Evolutionary conservation across 2,329 filamentous ascomycete genomes (phyloP), one percentile per base, ranked within the genome.

Genomic region (Cladosporium sp.): DNA sequence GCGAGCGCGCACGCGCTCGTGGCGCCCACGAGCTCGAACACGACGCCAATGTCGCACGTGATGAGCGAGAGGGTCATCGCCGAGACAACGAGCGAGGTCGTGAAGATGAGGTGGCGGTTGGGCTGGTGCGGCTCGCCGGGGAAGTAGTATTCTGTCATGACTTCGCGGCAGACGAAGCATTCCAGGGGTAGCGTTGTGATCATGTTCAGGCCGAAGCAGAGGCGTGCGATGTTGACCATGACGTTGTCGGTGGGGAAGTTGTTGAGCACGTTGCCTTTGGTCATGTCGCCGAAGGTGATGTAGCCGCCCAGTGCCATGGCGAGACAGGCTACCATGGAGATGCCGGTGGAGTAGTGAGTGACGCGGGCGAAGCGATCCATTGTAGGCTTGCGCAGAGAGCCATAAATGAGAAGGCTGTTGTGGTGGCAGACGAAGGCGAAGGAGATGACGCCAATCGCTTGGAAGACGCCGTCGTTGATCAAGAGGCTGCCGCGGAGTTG

Each of bases 191-290:
- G 77, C 1, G 93, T 97, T 11, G 93, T 96, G 63, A 98, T 83
- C 93, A 98, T 98, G 77, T 98, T 98, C 60, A 98, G 80, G 2
- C 93, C 93, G 67, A 98, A 97, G 72, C 89, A 96, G 75, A 98
- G 79, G 49, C 93, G 86, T 18, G 93, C 93, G 54, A 98, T 79
- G 71, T 96, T 97, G 66, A 97, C 90, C 82, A 97, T 86, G 61
- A 85, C 78, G 71, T 95, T 97, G 71, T 95, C 84, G 16, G 84
- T 77, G 1, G 91, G 87, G 66, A 98, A 97, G 74, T 98, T 98
- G 77, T 98, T 98, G 63, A 98, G 83, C 49, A 98, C 89, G 69
- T 98, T 98, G 66, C 93, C 93, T 60, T 90, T 77, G 3, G 93
- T 98, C 64, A 85, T 83, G 71, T 92, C 88, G 57, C 93, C 92